Evolutionary conservation across 176 grass and related monocot species (phyloP).

Genomic region (Oryza australiensis): DNA sequence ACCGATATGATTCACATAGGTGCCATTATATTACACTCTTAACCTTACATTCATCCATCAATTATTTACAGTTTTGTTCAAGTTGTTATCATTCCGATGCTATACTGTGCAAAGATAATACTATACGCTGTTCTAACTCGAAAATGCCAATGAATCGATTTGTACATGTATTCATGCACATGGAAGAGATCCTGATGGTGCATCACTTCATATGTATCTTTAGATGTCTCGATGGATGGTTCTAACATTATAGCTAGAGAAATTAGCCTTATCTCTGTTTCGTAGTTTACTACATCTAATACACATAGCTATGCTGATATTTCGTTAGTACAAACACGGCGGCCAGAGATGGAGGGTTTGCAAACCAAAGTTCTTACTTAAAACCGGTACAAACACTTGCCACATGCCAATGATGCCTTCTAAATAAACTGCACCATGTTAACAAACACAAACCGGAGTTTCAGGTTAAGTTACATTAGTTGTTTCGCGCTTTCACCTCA

Average conservation of each 20-base stretch:
- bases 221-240: not conserved
- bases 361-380: not conserved
- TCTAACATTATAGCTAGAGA: not conserved
- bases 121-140: not conserved
- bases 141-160: not conserved
- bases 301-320: not conserved
- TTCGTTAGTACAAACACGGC: not conserved
- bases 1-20: not conserved
- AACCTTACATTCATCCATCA: conserved; percentile 11
- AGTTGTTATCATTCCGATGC: not conserved
- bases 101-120: not conserved
- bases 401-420: conserved; percentile 1
- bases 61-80: not conserved
- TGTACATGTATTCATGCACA: not conserved
- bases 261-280: not conserved
- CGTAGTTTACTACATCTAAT: not conserved
- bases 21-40: not conserved
- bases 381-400: not conserved
- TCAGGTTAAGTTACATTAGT: conserved; percentile 4
- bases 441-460: conserved; percentile 10
- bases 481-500: conserved; percentile 15
- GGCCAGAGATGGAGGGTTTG: no score
- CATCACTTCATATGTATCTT: not conserved
- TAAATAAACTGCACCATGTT: conserved; percentile 15
- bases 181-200: not conserved